These are phyloP conservation scores for Xerocomus brunneocitrinus DNA, from an alignment of 768 basidiomycete species.

Conservation along the genomic window DNA sequence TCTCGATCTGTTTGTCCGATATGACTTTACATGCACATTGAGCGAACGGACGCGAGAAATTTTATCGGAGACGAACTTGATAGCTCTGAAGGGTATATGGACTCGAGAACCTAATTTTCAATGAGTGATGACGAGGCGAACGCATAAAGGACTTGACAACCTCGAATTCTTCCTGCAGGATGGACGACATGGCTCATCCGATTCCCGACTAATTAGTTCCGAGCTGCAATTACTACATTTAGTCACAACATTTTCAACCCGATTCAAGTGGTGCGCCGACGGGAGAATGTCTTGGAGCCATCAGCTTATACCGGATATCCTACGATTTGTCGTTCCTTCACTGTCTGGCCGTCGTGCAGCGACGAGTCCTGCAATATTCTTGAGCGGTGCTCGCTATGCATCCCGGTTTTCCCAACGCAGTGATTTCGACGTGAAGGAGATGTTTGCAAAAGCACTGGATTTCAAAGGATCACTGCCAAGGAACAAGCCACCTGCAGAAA, in stretches of 20 bases:
- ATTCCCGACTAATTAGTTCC: constrained; percentile 23
- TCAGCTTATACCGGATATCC: constrained; percentile 9
- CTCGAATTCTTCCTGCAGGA: constrained; percentile 87
- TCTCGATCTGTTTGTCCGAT: constrained; percentile 75
- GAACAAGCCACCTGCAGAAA: constrained; percentile 32
- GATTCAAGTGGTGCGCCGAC: background rate
- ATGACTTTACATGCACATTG: constrained; percentile 63
- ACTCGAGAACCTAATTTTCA: constrained; percentile 73
- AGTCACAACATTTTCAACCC: constrained; percentile 9
- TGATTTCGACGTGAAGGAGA: constrained; percentile 10
- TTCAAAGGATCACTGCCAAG: constrained; percentile 11
- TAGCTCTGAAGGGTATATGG: constrained; percentile 93
- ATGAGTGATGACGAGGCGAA: constrained; percentile 7
- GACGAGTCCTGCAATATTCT: background rate
- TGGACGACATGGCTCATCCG: constrained; percentile 47
- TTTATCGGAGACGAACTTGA: constrained; percentile 63
- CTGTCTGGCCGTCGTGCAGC: background rate
- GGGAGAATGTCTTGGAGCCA: constrained; percentile 20
- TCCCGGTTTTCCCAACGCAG: constrained; percentile 3
- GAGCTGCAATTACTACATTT: constrained; percentile 13
- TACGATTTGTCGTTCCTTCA: constrained; percentile 10
- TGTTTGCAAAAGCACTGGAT: constrained; percentile 15
- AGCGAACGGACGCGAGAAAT: constrained; percentile 36
- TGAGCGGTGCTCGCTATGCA: constrained; percentile 6
- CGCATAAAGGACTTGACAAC: constrained; percentile 37